Evolutionary conservation across 805 yeast genomes (phyloP).

Genomic region (Saccharomycopsis malanga): DNA sequence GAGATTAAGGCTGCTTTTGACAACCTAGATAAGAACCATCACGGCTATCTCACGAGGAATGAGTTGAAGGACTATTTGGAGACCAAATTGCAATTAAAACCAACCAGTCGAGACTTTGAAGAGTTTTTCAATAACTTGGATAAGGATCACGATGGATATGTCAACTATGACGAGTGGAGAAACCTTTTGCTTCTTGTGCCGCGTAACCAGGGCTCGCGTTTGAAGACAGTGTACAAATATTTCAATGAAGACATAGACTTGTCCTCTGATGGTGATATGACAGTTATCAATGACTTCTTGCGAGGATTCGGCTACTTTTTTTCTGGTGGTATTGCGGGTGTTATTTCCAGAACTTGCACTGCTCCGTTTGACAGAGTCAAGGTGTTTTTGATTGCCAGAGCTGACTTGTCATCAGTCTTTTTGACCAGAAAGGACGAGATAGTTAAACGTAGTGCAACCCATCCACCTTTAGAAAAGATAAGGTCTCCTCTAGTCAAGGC

Average conservation of each 20-base stretch:
- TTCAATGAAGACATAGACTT: conserved; percentile 76
- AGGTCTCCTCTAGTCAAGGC: conserved; percentile 77
- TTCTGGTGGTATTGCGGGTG: conserved; percentile 96
- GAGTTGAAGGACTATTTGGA: conserved; percentile 65
- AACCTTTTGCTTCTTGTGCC: conserved; percentile 81
- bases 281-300: conserved; percentile 67
- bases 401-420: conserved; percentile 68
- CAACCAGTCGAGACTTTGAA: conserved; percentile 47
- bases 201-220: conserved; percentile 64
- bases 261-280: conserved; percentile 88
- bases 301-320: conserved; percentile 86
- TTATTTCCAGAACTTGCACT: conserved; percentile 89
- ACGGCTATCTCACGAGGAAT: conserved; percentile 56
- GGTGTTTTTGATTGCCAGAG: conserved; percentile 87
- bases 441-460: conserved; percentile 35
- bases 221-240: conserved; percentile 72
- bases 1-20: conserved; percentile 66
- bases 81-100: conserved; percentile 43
- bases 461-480: conserved; percentile 38
- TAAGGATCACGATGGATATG: conserved; percentile 51
- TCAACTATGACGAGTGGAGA: conserved; percentile 82
- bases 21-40: conserved; percentile 61
- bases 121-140: conserved; percentile 48
- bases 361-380: conserved; percentile 96
- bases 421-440: conserved; percentile 48